Conservation (phyloP, 164 flowering plant species). For the Dillenia turbinata region DNA sequence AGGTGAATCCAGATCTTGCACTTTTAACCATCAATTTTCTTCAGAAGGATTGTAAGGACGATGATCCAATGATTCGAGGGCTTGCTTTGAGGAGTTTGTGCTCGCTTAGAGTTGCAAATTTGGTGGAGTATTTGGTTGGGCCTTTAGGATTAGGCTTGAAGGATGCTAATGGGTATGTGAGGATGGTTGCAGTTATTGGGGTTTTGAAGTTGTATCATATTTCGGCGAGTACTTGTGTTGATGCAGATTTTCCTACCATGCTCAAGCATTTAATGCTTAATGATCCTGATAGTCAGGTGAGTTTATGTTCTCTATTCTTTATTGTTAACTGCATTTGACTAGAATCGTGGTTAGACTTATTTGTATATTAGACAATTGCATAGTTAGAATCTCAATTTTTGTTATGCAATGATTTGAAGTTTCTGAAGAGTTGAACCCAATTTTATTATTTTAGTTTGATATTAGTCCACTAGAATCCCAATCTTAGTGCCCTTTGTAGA, state of each 20-base stretch:
- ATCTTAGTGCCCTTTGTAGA: too few species aligned
- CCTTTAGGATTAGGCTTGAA: conserved; percentile 85
- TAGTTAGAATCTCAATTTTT: too few species aligned
- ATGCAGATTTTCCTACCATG: conserved; percentile 77
- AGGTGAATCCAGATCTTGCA: conserved; percentile 92
- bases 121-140: conserved; percentile 98
- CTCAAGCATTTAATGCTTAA: conserved; percentile 81
- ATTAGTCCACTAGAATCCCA: too few species aligned
- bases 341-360: too few species aligned
- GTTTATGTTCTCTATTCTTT: background rate
- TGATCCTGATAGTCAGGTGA: conserved; percentile 87
- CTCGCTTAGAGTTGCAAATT: conserved; percentile 71
- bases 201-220: conserved; percentile 91
- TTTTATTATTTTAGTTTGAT: too few species aligned
- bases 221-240: conserved; percentile 75
- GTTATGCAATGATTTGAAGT: too few species aligned
- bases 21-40: conserved; percentile 94
- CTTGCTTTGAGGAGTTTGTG: conserved; percentile 91
- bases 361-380: too few species aligned
- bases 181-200: conserved; percentile 81
- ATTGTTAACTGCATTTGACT: too few species aligned
- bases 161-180: conserved; percentile 81
- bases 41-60: conserved; percentile 94
- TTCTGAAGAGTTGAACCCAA: too few species aligned
- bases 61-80: conserved; percentile 98